Conservation (phyloP, 2,329 filamentous ascomycete species). For the Penicillium sp. region DNA sequence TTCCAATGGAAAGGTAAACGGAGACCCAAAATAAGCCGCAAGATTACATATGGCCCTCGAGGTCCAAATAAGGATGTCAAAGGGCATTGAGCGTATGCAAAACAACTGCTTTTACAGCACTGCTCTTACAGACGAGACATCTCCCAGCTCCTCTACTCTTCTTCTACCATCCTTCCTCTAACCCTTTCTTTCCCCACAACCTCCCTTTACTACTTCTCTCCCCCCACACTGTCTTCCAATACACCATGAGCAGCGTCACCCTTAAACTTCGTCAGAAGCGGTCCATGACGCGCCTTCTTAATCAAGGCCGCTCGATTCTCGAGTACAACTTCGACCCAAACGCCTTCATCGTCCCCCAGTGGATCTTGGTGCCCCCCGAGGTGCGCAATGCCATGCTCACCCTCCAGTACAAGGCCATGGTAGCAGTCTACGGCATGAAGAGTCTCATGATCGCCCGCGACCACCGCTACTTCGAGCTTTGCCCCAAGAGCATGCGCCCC, state of each 20-base stretch:
- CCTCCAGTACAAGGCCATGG: slow-evolving; percentile 16
- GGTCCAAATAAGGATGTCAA: neutral
- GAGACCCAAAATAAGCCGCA: neutral
- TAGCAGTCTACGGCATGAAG: slow-evolving; percentile 15
- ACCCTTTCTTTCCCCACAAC: neutral
- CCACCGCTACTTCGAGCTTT: slow-evolving; percentile 27
- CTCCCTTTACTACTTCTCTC: neutral
- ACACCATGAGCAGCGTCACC: neutral
- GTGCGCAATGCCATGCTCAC: slow-evolving; percentile 11
- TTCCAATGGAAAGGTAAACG: neutral
- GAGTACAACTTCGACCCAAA: slow-evolving; percentile 17
- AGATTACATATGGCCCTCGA: neutral
- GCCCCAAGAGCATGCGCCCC: slow-evolving; percentile 11
- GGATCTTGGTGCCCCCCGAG: slow-evolving; percentile 8
- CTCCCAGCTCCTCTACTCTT: neutral
- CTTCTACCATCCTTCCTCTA: neutral
- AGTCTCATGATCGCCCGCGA: slow-evolving; percentile 16
- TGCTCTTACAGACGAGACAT: neutral
- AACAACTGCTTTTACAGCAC: neutral
- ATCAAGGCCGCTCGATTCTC: slow-evolving; percentile 2
- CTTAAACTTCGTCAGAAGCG: neutral
- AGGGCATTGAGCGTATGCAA: neutral
- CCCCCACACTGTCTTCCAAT: neutral
- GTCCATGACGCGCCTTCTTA: neutral
- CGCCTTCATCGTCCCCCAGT: slow-evolving; percentile 15